Evolutionary conservation across 805 yeast genomes (phyloP).

Genomic region (Cyberlindnera nakhonratchasimensis): DNA sequence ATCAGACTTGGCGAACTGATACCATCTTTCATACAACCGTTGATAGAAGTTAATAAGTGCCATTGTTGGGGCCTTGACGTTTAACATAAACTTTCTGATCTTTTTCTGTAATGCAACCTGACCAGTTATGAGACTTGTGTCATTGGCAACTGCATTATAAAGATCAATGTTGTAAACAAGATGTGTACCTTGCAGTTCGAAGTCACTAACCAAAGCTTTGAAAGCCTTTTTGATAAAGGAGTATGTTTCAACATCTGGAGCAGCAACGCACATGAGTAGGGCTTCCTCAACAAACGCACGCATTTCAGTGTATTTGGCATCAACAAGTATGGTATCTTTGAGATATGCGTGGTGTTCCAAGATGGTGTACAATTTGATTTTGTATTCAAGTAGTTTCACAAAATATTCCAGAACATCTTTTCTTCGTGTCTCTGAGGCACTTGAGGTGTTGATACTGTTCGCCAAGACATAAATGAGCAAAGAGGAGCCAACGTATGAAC

Average conservation of each 20-base stretch:
- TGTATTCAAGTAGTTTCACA: constrained; percentile 37
- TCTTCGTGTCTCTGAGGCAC: constrained; percentile 29
- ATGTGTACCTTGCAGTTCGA: constrained; percentile 12
- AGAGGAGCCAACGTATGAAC: constrained; percentile 37
- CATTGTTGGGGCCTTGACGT: constrained; percentile 27
- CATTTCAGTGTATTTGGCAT: constrained; percentile 28
- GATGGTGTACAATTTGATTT: constrained; percentile 30
- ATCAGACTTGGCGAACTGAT: constrained; percentile 21
- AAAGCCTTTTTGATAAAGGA: constrained; percentile 43
- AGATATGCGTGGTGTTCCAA: constrained; percentile 28
- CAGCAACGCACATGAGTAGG: constrained; percentile 47
- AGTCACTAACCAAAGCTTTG: constrained; percentile 25
- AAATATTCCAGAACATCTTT: constrained; percentile 38
- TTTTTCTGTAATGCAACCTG: constrained; percentile 71
- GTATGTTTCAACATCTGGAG: constrained; percentile 49
- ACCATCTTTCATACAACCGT: constrained; percentile 50
- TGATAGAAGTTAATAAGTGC: constrained; percentile 42
- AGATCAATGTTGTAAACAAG: constrained; percentile 33
- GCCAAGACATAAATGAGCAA: constrained; percentile 37
- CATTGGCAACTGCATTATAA: constrained; percentile 45
- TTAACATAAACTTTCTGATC: constrained; percentile 40
- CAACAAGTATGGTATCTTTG: constrained; percentile 24
- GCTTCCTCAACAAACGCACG: constrained; percentile 47
- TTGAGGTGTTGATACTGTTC: constrained; percentile 31
- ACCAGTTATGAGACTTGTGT: constrained; percentile 60